These are phyloP conservation scores for Stipa capillata DNA, from an alignment of 176 grass and related monocot species.

Conservation along the genomic window DNA sequence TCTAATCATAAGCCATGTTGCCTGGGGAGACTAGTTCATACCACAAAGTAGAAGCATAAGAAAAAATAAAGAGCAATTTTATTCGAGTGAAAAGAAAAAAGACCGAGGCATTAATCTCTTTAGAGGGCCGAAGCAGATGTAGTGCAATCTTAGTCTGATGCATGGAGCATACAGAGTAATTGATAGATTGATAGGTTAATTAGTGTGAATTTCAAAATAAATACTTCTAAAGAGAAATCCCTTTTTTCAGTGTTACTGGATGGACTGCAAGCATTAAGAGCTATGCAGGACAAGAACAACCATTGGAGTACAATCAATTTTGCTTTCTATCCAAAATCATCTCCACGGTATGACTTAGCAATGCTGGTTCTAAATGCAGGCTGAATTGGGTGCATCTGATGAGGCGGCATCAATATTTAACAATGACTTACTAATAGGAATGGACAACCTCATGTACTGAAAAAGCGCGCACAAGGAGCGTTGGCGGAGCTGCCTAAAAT, in stretches of 20 bases:
- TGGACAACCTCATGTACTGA: conserved; percentile 40
- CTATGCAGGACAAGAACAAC: background rate
- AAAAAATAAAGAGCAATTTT: background rate
- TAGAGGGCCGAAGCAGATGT: background rate
- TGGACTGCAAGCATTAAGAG: background rate
- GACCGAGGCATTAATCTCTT: background rate
- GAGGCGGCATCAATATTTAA: conserved; percentile 45
- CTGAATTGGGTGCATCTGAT: conserved; percentile 39
- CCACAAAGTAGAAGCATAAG: background rate
- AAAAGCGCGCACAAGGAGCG: background rate
- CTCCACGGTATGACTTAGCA: conserved; percentile 1
- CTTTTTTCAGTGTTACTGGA: background rate
- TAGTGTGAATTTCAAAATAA: background rate
- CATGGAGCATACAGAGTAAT: background rate
- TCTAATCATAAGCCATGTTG: conserved; percentile 5
- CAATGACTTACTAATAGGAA: conserved; percentile 40
- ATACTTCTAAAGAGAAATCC: background rate
- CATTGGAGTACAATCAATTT: background rate
- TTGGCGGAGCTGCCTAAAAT: background rate
- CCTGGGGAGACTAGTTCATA: background rate
- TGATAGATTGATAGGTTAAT: background rate
- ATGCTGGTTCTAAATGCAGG: conserved; percentile 33
- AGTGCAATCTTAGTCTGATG: background rate
- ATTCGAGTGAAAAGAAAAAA: background rate
- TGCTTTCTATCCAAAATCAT: background rate